Evolutionary conservation across 2,329 filamentous ascomycete species (phyloP).

Genomic region (Lecanicillium sp.): DNA sequence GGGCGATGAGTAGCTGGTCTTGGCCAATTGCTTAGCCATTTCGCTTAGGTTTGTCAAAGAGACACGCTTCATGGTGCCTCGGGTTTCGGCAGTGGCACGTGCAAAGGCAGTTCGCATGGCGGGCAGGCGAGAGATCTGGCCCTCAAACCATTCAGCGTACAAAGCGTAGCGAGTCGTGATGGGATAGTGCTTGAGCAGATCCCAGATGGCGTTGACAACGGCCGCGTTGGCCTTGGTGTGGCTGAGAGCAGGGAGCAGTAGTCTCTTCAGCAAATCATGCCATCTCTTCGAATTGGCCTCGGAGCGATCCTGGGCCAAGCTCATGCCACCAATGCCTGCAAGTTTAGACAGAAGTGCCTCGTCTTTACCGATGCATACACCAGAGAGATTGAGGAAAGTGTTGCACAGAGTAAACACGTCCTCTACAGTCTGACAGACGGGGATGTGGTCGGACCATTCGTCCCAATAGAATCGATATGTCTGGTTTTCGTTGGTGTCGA

Average conservation of each 20-base stretch:
- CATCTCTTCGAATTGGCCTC: constrained; percentile 68
- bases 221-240: constrained; percentile 79
- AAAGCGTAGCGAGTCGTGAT: constrained; percentile 74
- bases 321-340: constrained; percentile 76
- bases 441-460: constrained; percentile 91
- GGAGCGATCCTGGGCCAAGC: constrained; percentile 63
- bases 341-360: constrained; percentile 71
- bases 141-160: constrained; percentile 89
- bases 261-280: constrained; percentile 74
- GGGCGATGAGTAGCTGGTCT: constrained; percentile 85
- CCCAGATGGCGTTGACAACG: constrained; percentile 80
- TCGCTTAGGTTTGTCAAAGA: constrained; percentile 79
- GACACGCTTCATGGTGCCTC: constrained; percentile 80
- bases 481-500: constrained; percentile 67
- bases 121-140: constrained; percentile 67
- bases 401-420: constrained; percentile 84
- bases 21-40: constrained; percentile 84
- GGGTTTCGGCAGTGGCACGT: constrained; percentile 69
- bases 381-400: constrained; percentile 77
- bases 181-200: constrained; percentile 72
- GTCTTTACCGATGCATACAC: constrained; percentile 85
- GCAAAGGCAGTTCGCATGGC: constrained; percentile 76
- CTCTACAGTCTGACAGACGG: constrained; percentile 82
- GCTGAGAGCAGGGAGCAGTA: constrained; percentile 84
- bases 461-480: constrained; percentile 95